Evolutionary conservation across 2,329 filamentous ascomycete genomes (phyloP), one percentile per base, ranked within the genome.

Genomic region (Lachnellula hyalina): DNA sequence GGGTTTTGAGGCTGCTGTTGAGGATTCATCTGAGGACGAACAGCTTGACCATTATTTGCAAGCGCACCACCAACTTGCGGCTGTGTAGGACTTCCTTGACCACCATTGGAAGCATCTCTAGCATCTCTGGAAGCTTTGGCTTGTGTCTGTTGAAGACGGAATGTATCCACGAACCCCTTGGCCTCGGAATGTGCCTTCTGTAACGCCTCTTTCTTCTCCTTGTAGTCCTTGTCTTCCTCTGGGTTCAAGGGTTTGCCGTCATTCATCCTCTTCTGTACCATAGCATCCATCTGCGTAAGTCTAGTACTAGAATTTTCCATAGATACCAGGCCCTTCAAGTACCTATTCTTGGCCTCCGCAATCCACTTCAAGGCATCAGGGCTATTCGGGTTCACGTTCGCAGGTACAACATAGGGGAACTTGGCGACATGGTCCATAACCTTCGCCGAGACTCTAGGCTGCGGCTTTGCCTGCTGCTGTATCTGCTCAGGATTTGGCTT

Each of bases 331-430:
- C 76, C 78, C 40, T 75, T 70, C 0, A 71, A 70, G 55, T 82
- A 81, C 52, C 72, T 73, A 0, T 72, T 68, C 61, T 75, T 79
- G 34, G 75, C 69, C 1, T 80, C 75, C 7, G 74, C 70, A 2
- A 76, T 64, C 77, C 77, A 82, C 58, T 78, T 78, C 0, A 65
- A 58, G 1, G 72, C 71, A 4, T 73, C 70, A n/a, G 77, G 73
- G 0, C 72, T 69, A 3, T 72, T 69, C 15, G 76, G 73, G 0
- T 68, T 64, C 0, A 79, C 51, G n/a, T 71, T 67, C 1, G 72
- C 62, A 0, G 77, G 77, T 1, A 75, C 67, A 14, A 72, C 69
- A 60, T 77, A 82, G 2, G 71, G 72, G 61, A 82, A 75, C 52
- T 74, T 72, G 15, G 70, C 75, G 19, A 81, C 69, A 55, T 79